A percentile compares a stretch with the other conserved stretches of the same genome.
These are phyloP conservation scores for Saccharomycopsis malanga DNA, from an alignment of 805 yeast species.

Conservation along the genomic window DNA sequence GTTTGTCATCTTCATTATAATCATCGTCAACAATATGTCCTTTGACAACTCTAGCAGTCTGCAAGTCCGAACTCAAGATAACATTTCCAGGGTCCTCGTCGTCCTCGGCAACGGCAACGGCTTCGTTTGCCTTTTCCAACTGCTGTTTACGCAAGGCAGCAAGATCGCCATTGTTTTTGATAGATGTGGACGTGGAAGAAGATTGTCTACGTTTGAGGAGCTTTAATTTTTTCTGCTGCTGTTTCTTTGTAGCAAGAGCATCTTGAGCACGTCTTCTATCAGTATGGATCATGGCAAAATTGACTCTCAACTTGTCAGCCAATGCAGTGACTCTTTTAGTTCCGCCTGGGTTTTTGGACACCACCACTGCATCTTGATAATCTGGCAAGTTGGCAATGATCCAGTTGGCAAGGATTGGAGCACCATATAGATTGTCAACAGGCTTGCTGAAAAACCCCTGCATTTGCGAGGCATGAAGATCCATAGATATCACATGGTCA, in stretches of 20 bases:
- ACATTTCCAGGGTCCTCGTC: constrained; percentile 59
- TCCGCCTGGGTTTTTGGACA: constrained; percentile 98
- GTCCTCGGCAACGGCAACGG: constrained; percentile 29
- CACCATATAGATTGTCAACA: constrained; percentile 93
- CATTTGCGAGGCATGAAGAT: constrained; percentile 94
- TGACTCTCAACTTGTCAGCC: constrained; percentile 93
- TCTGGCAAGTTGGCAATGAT: constrained; percentile 83
- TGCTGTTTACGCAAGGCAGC: constrained; percentile 29
- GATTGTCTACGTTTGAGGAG: constrained; percentile 40
- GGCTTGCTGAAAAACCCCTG: constrained; percentile 98
- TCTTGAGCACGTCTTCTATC: constrained; percentile 90
- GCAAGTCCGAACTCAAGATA: constrained; percentile 70
- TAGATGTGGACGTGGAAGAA: constrained; percentile 40
- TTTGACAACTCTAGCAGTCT: constrained; percentile 90
- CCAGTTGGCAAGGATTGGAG: constrained; percentile 95
- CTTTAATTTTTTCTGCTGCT: constrained; percentile 30
- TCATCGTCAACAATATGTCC: constrained; percentile 96
- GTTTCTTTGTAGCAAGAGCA: constrained; percentile 34
- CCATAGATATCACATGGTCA: constrained; percentile 97
- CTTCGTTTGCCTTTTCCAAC: constrained; percentile 19
- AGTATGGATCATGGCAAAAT: constrained; percentile 98
- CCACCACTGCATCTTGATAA: constrained; percentile 86
- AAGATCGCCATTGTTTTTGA: constrained; percentile 37
- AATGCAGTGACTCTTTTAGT: constrained; percentile 95
- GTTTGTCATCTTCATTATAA: constrained; percentile 61